Percentiles rank a stretch among this genome's conserved stretches.
phyloP scores from a whole-genome alignment of 805 yeast species.

The Pichia manshurica region DNA sequence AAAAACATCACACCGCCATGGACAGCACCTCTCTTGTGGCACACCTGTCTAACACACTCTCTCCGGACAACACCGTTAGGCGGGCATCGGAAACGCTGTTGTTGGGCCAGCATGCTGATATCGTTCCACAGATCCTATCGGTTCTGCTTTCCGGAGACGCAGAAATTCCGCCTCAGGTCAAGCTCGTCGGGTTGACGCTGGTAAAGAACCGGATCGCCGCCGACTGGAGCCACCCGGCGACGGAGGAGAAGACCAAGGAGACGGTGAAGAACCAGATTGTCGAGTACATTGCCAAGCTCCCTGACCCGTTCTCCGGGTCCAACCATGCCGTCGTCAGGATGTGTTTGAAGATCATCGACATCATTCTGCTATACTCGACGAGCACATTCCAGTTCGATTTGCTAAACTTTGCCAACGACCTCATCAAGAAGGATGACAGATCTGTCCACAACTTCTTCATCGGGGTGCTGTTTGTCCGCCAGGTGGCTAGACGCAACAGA shows the following conservation, averaged over 20 bases:
- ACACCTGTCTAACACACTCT: constrained; percentile 44
- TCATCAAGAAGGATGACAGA: constrained; percentile 40
- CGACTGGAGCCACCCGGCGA: neutral
- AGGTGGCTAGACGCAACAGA: constrained; percentile 63
- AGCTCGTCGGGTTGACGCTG: constrained; percentile 4
- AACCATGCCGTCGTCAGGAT: constrained; percentile 3
- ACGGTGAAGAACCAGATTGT: constrained; percentile 2
- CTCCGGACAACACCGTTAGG: constrained; percentile 38
- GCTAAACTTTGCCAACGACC: constrained; percentile 38
- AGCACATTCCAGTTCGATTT: constrained; percentile 47
- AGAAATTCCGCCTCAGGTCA: neutral
- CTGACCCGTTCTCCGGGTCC: constrained; percentile 1
- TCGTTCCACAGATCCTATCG: constrained; percentile 1
- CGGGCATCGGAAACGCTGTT: constrained; percentile 36
- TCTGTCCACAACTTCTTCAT: constrained; percentile 44
- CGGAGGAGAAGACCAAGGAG: neutral
- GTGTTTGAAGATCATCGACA: constrained; percentile 46
- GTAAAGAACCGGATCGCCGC: constrained; percentile 6
- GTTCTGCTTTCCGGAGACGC: neutral
- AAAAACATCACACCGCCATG: neutral
- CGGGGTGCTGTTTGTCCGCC: constrained; percentile 66
- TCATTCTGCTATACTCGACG: constrained; percentile 41
- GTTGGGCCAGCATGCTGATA: neutral
- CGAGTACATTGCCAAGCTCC: constrained; percentile 1
- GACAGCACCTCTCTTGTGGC: constrained; percentile 37